Evolutionary conservation across 2,329 filamentous ascomycete genomes (phyloP), one percentile per base, ranked within the genome.

Genomic region (Colletotrichum eleusines): DNA sequence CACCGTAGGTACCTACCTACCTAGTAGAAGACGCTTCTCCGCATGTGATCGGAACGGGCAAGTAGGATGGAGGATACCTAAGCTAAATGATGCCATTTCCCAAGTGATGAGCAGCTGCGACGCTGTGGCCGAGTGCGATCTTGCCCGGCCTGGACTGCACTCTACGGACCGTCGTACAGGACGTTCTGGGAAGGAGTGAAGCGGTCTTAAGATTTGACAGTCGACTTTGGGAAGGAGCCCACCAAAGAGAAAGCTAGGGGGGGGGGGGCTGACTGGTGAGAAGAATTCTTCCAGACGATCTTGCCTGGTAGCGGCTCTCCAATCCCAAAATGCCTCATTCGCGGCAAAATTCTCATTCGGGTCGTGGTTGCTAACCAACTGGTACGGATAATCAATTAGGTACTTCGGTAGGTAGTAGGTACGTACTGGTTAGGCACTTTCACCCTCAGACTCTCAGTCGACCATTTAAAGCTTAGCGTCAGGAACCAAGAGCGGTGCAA

Each of bases 381-480:
- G 31, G 35, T 31, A 42, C 44, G n/a, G n/a, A n/a, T n/a, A n/a
- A n/a, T n/a, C n/a, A n/a, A n/a, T n/a, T n/a, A n/a, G n/a, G n/a
- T n/a, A n/a, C n/a, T n/a, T n/a, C n/a, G n/a, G n/a, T n/a, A n/a
- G n/a, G n/a, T n/a, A n/a, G n/a, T n/a, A n/a, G n/a, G n/a, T n/a
- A n/a, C n/a, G n/a, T n/a, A n/a, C n/a, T n/a, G n/a, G n/a, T n/a
- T n/a, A 59, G 55, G 20, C 53, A 44, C 18, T 58, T 26, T 51
- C 18, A 20, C 16, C 18, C 40, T 42, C 40, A 18, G 16, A 6
- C 9, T 6, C 40, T 18, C 40, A 7, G 33, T 53, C 58, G 33
- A 46, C 46, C 54, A 46, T 65, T 26, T 55, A 50, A 18, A 66
- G 69, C 66, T 72, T 72, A 72, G 69, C 66, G 65, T 60, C 60